phyloP scores from a whole-genome alignment of 106 monocot species.

The Dactylorhiza incarnata region DNA sequence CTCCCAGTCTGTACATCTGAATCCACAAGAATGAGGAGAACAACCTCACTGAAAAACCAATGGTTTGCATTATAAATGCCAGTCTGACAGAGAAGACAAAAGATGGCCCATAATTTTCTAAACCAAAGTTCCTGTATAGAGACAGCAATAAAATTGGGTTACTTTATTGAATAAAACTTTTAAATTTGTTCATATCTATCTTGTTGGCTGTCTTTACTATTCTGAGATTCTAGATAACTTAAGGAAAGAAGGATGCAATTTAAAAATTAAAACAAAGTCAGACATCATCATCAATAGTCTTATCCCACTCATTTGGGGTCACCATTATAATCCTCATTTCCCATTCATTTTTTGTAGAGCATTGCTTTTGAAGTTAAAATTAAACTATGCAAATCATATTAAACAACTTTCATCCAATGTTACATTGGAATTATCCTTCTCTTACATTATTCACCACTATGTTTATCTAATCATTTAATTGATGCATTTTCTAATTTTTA shows the following conservation, averaged over 20 bases:
- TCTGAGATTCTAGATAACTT: not conserved
- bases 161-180: not conserved
- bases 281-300: no score
- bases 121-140: constrained; percentile 31
- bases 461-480: no score
- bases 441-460: no score
- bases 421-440: no score
- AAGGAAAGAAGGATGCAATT: not conserved
- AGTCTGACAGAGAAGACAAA: constrained; percentile 48
- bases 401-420: no score
- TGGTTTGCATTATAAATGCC: constrained; percentile 45
- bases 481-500: no score
- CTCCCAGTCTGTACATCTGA: constrained; percentile 53
- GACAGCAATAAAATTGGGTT: not conserved
- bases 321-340: no score
- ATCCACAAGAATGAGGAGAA: constrained; percentile 56
- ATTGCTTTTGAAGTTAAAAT: no score
- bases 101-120: constrained; percentile 25
- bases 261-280: not conserved
- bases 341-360: no score
- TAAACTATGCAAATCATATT: no score
- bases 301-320: no score
- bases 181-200: not conserved
- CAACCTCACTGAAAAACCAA: constrained; percentile 56
- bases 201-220: not conserved